Conservation (phyloP, 805 yeast species). For the Yarrowia keelungensis region DNA sequence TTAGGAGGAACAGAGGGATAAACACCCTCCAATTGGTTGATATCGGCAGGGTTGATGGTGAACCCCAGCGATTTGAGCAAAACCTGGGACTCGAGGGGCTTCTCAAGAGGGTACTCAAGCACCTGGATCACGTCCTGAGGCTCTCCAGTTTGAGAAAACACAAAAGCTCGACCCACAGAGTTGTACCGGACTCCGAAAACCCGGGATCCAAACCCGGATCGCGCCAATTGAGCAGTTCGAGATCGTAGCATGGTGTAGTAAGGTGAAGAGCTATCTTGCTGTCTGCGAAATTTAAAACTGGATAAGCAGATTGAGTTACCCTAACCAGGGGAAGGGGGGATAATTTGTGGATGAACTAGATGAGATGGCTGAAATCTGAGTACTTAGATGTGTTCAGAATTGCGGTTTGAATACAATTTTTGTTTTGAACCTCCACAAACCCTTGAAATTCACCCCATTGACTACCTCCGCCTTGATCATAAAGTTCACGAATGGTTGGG, state of each 20-base stretch:
- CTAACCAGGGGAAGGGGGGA: background rate
- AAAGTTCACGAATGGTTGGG: background rate
- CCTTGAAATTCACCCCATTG: background rate
- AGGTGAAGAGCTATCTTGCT: background rate
- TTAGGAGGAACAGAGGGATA: conserved; percentile 80
- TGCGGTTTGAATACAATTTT: background rate
- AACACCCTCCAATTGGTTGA: conserved; percentile 84
- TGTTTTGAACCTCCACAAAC: too few species aligned
- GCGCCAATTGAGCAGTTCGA: background rate
- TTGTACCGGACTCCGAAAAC: conserved; percentile 18
- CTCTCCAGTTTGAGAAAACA: conserved; percentile 7
- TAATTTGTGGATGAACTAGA: background rate
- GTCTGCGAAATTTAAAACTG: background rate
- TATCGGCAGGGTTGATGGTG: conserved; percentile 90
- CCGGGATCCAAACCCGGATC: background rate
- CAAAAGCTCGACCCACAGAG: conserved; percentile 26
- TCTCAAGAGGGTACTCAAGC: conserved; percentile 10
- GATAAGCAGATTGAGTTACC: conserved; percentile 21
- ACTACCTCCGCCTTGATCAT: background rate
- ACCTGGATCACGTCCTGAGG: conserved; percentile 25
- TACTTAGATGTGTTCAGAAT: background rate
- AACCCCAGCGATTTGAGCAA: conserved; percentile 75
- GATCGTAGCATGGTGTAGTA: conserved; percentile 3
- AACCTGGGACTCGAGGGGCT: conserved; percentile 51
- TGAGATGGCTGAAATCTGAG: background rate